A percentile compares a stretch with the other conserved stretches of the same genome.
These are phyloP conservation scores for Geotrichum reessii DNA, from an alignment of 1,139 yeast species.

Conservation along the genomic window DNA sequence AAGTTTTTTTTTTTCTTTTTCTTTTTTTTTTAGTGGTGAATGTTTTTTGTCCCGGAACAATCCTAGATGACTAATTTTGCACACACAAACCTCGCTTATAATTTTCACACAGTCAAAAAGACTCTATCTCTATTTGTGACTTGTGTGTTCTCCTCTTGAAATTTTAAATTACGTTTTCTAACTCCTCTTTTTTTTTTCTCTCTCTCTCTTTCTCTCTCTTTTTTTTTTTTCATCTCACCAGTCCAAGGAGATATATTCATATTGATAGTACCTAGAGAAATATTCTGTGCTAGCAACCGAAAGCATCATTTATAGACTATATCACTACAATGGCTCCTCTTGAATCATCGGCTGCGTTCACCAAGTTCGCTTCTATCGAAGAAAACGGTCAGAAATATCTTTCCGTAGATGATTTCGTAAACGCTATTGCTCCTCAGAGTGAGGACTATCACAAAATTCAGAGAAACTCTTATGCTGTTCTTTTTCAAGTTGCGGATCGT, in stretches of 20 bases:
- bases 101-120: not conserved
- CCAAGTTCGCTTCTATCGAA: slow-evolving; percentile 16
- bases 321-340: slow-evolving; percentile 10
- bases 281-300: not conserved
- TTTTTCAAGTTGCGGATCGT: slow-evolving; percentile 42
- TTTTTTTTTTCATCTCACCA: not conserved
- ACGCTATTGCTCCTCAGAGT: slow-evolving; percentile 41
- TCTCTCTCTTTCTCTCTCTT: not conserved
- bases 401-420: slow-evolving; percentile 42
- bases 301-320: not conserved
- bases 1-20: not conserved
- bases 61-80: slow-evolving; percentile 4
- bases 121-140: not conserved
- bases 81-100: not conserved
- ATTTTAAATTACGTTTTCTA: not conserved
- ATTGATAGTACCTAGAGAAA: not conserved
- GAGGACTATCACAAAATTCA: slow-evolving; percentile 42
- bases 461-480: slow-evolving; percentile 41
- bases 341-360: slow-evolving; percentile 14
- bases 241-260: not conserved
- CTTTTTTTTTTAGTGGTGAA: not conserved
- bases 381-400: slow-evolving; percentile 41
- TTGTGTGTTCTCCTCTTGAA: not conserved
- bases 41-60: slow-evolving; percentile 1
- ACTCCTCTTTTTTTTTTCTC: not conserved